Evolutionary conservation across 2,329 filamentous ascomycete genomes (phyloP).

Genomic region (Neopestalotiopsis sp.): DNA sequence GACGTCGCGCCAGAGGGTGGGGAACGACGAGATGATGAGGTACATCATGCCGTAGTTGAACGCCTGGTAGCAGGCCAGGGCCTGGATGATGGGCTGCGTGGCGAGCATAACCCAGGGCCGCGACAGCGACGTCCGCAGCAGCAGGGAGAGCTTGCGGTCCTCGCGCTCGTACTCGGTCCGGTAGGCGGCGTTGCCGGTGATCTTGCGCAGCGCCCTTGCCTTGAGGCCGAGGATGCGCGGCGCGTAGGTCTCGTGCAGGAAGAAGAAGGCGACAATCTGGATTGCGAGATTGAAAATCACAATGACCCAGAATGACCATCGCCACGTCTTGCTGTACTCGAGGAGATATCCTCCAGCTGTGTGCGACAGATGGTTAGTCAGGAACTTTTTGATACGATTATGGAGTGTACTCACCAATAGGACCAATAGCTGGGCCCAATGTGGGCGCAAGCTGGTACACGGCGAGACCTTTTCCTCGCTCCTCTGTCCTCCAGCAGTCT

Average conservation of each 20-base stretch:
- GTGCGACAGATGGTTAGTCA: not conserved
- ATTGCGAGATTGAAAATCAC: slow-evolving; percentile 42
- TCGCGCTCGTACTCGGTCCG: slow-evolving; percentile 33
- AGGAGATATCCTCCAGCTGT: slow-evolving; percentile 47
- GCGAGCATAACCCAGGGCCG: slow-evolving; percentile 51
- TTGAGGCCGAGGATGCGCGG: slow-evolving; percentile 43
- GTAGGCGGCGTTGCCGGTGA: slow-evolving; percentile 34
- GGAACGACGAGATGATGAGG: slow-evolving; percentile 53
- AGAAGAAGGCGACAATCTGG: slow-evolving; percentile 40
- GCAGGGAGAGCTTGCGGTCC: slow-evolving; percentile 38
- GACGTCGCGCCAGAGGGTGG: slow-evolving; percentile 44
- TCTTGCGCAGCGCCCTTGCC: slow-evolving; percentile 34
- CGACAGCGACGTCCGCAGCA: slow-evolving; percentile 42
- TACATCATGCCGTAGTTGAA: slow-evolving; percentile 53
- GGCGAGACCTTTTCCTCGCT: slow-evolving; percentile 48
- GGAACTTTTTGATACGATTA: not conserved
- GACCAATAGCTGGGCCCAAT: slow-evolving; percentile 40
- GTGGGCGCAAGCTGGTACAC: slow-evolving; percentile 45
- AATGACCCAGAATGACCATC: slow-evolving; percentile 52
- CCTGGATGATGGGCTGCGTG: slow-evolving; percentile 50
- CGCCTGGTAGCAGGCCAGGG: slow-evolving; percentile 49
- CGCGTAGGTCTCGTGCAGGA: slow-evolving; percentile 51
- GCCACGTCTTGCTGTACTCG: slow-evolving; percentile 44
- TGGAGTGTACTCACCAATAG: slow-evolving; percentile 26
- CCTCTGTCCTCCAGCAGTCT: slow-evolving; percentile 47